Percentiles rank a stretch among this genome's conserved stretches.
phyloP scores from a whole-genome alignment of 176 grass and related monocot species.

The Zea luxurians region DNA sequence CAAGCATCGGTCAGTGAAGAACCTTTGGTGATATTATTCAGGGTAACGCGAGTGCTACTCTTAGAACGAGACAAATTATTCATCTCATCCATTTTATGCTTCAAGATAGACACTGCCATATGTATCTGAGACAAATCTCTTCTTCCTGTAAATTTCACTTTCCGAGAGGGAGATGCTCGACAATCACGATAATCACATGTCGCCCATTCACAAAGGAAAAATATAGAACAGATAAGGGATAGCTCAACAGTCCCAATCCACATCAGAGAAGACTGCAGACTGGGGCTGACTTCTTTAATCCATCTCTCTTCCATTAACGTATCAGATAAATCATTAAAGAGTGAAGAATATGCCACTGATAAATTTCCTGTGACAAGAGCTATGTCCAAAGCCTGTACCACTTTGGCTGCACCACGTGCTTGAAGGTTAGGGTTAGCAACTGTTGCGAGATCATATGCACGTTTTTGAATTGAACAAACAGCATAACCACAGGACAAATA shows the following conservation, averaged over 20 bases:
- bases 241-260: slow-evolving; percentile 88
- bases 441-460: slow-evolving; percentile 65
- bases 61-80: slow-evolving; percentile 57
- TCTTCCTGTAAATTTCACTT: slow-evolving; percentile 82
- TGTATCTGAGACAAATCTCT: slow-evolving; percentile 93
- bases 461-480: slow-evolving; percentile 79
- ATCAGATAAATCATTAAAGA: slow-evolving; percentile 98
- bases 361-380: slow-evolving; percentile 71
- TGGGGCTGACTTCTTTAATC: slow-evolving; percentile 96
- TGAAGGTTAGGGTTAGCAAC: slow-evolving; percentile 88
- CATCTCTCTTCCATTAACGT: slow-evolving; percentile 83
- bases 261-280: slow-evolving; percentile 88
- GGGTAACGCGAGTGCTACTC: slow-evolving; percentile 48
- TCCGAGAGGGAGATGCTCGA: slow-evolving; percentile 52
- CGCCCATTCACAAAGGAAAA: slow-evolving; percentile 99
- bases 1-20: slow-evolving; percentile 52
- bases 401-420: slow-evolving; percentile 81
- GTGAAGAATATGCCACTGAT: slow-evolving; percentile 65
- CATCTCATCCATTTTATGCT: slow-evolving; percentile 89
- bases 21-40: slow-evolving; percentile 51
- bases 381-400: slow-evolving; percentile 89
- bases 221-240: slow-evolving; percentile 92
- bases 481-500: slow-evolving; percentile 88
- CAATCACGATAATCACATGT: slow-evolving; percentile 97
- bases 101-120: slow-evolving; percentile 82